Base-by-base conservation (phyloP, 805 yeast species). In the Candida dendrica region DNA sequence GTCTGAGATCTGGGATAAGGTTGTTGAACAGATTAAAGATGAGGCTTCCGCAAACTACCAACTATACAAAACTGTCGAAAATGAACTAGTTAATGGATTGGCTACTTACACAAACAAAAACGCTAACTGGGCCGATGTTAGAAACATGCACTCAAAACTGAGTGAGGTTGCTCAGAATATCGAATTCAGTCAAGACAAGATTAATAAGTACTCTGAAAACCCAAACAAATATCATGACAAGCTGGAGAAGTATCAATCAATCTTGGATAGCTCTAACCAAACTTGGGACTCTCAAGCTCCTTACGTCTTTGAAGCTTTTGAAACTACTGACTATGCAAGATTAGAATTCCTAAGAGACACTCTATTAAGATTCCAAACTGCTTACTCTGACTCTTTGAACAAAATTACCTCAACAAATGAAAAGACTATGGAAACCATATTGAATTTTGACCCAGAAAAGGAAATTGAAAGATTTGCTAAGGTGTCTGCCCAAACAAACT, bases 251-350 rank as follows among this genome's bases (percentile, higher is more conserved):
- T 68, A 65, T 48, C 66, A 59, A 48, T 63, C 54, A 62, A 74
- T 65, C 48, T 61, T 66, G 38, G 59, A 55, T 14, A 59, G 63
- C 38, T 72, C 77, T 27, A 79, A 74, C 41, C 68, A 68, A 30
- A 74, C 76, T 51, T 88, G 96, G 96, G 81, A 79, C 47, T 66
- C 75, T 41, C 79, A 81, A 58, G 91, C 93, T 2, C 91, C 95
- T 3, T 77, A 73, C 42, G 77, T 84, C 35, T 83, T 85, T 56
- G 81, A 81, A 50, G 77, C 77, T 48, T 82, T 88, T 58, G 93
- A 87, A 56, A 71, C 69, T 47, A 79, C 82, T 50, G 95, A 88
- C 58, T 71, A 66, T 53, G 65, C 66, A 60, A 78, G 86, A 64
- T 70, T 77, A 60, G 69, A 63, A 45, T 71, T 78, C 44, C 66